Conservation (phyloP, 352 stramenopile species). For the Phytophthora pistaciae region DNA sequence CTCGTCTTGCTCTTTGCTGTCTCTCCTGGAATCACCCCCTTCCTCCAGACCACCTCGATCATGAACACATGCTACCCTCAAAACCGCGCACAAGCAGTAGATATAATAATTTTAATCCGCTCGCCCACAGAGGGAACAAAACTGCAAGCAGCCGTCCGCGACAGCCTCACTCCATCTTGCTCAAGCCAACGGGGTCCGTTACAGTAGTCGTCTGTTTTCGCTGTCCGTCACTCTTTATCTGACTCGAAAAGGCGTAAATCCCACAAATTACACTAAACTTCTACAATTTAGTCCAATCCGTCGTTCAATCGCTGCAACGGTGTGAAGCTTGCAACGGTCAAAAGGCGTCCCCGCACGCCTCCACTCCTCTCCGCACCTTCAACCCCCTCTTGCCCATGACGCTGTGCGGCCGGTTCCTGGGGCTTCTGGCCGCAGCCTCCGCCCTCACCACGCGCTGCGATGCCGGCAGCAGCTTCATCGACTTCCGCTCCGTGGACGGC, state of each 20-base stretch:
- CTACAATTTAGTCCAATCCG: not conserved
- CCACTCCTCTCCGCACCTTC: not conserved
- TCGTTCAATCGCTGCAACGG: not conserved
- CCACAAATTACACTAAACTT: not conserved
- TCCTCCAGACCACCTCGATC: too few relatives aligned
- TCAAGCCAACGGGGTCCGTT: not conserved
- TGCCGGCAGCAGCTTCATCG: constrained; percentile 53
- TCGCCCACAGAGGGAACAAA: not conserved
- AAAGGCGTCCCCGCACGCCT: not conserved
- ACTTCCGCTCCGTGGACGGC: constrained; percentile 71
- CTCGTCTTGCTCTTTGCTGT: too few relatives aligned
- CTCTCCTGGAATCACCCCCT: too few relatives aligned
- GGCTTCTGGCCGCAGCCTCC: not conserved
- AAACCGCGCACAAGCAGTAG: too few relatives aligned
- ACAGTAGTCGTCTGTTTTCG: not conserved
- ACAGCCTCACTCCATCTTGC: too few relatives aligned
- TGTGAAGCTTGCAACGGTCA: not conserved
- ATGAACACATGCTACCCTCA: too few relatives aligned
- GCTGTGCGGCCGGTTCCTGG: constrained; percentile 6
- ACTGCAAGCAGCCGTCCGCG: not conserved
- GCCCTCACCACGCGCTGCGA: constrained; percentile 5
- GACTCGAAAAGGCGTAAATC: not conserved
- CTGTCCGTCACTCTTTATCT: not conserved
- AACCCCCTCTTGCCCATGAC: constrained; percentile 3
- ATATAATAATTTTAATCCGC: not conserved